Base-by-base conservation (phyloP, 2,329 filamentous ascomycete genomes). In the Claviceps purpurea region DNA sequence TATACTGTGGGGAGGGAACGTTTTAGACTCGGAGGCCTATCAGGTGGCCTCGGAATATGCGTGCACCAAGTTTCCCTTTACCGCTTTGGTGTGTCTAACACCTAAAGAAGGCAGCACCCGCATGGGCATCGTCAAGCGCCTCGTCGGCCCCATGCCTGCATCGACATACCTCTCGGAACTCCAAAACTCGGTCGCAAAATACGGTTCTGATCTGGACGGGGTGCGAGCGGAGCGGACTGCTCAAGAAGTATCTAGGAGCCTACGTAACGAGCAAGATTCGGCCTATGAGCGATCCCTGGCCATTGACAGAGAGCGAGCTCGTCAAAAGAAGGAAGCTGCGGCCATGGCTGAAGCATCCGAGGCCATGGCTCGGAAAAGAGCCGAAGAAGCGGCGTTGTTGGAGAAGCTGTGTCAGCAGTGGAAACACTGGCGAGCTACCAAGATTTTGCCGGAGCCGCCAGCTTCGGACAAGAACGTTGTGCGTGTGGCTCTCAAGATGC, bases 201-300 rank as follows among this genome's bases (percentile, higher is more conserved):
- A 95, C 63, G 78, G 78, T n/a, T 78, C 84, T 16, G 82, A 91
- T 47, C 73, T 98, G 4, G 81, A 82, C 41, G 76, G 81, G 34
- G 83, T 87, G 20, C 79, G 90, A n/a, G 79, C 84, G 2, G 82
- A 88, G 60, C 77, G 90, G 50, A 79, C 81, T 16, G 88, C 89
- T 43, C 87, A 95, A 58, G 82, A 94, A 63, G 82, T 88, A 2
- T 79, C 85, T n/a, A 78, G 91, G 46, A 87, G 73, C 60, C 73
- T 98, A 38, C 80, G 90, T n/a, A 79, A 85, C 55, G 82, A 95
- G 66, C 93, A 98, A 65, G 89, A 97, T 64, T 86, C 81, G 10
- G 93, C 93, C 0, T 98, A 98, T 66, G 90, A 98, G 69, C 81
- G 89, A 55, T 95, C 88, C 0, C 73, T 98, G 34, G 91, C 90